Conservation (phyloP, 257 asterid genomes). For the Przewalskia tangutica region DNA sequence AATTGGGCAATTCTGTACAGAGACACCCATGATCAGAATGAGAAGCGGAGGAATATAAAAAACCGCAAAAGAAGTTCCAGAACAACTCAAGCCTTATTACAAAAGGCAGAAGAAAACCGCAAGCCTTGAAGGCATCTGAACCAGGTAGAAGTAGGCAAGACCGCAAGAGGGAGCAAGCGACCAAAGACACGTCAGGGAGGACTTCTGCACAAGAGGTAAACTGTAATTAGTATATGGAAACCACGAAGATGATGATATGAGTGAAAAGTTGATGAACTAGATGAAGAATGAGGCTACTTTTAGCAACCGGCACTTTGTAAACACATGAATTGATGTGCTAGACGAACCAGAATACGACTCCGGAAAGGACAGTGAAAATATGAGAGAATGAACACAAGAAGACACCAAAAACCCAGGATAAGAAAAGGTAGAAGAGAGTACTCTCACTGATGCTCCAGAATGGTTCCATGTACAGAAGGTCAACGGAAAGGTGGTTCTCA, state of each 20-base stretch:
- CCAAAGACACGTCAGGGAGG: neutral
- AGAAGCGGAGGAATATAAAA: neutral
- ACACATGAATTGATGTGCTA: neutral
- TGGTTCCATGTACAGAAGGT: neutral
- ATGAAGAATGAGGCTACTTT: neutral
- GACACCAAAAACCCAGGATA: neutral
- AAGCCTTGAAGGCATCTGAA: conserved; percentile 4
- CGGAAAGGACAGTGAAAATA: neutral
- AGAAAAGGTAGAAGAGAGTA: neutral
- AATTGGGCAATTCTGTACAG: neutral
- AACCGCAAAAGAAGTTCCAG: neutral
- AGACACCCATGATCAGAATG: neutral
- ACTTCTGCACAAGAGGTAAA: conserved; percentile 9
- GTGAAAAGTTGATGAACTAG: neutral
- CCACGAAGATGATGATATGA: neutral
- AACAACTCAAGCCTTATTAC: neutral
- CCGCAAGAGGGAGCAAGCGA: neutral
- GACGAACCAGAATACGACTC: neutral
- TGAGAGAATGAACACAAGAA: neutral
- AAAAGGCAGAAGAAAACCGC: neutral
- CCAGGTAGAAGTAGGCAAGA: neutral
- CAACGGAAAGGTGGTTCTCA: neutral
- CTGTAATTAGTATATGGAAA: neutral
- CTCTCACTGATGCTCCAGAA: neutral
- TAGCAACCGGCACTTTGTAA: neutral